Conservation (phyloP, 176 grass and related monocot species). For the Canna indica region DNA sequence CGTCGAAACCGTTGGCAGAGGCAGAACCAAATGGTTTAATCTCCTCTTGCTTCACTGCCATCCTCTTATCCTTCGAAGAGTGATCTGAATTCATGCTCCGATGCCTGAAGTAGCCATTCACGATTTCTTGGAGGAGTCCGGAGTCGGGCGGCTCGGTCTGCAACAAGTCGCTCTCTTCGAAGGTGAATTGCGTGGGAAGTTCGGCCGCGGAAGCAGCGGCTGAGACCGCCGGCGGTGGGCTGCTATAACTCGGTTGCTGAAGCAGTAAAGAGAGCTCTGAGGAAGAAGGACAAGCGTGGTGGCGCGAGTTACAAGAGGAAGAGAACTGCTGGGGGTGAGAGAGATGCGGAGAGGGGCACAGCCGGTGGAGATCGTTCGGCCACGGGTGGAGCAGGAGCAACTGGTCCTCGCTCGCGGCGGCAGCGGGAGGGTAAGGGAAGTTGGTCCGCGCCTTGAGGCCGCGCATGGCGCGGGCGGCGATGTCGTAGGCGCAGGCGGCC, state of each 20-base stretch:
- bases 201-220: neutral
- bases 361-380: slow-evolving; percentile 5
- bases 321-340: neutral
- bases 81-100: neutral
- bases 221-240: neutral
- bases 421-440: slow-evolving; percentile 33
- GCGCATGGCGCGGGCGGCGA: slow-evolving; percentile 89
- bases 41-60: slow-evolving; percentile 12
- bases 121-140: slow-evolving; percentile 66
- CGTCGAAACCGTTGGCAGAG: neutral
- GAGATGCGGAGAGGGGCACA: neutral
- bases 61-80: neutral
- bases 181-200: neutral
- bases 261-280: neutral
- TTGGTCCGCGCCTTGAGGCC: slow-evolving; percentile 93
- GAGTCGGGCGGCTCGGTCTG: slow-evolving; percentile 43
- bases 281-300: slow-evolving; percentile 8
- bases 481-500: slow-evolving; percentile 92
- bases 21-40: neutral
- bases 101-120: slow-evolving; percentile 57
- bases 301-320: slow-evolving; percentile 21
- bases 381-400: slow-evolving; percentile 12
- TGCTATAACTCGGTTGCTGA: neutral
- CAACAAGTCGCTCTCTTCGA: slow-evolving; percentile 39
- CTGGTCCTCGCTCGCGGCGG: neutral